These are phyloP conservation scores for Talaromyces sp. DNA, from an alignment of 2,329 filamentous ascomycete genomes.

Conservation along the genomic window DNA sequence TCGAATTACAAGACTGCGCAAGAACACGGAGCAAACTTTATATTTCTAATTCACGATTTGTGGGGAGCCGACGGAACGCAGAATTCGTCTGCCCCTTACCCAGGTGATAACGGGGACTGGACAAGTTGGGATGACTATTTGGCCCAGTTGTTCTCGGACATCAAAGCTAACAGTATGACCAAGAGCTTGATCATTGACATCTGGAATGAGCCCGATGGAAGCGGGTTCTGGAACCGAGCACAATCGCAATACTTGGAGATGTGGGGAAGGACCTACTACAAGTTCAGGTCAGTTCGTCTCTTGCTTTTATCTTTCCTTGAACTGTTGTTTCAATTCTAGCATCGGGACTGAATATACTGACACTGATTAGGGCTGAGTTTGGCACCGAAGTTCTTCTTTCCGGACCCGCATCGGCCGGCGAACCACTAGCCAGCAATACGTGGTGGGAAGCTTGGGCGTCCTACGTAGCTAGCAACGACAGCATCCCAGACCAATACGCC, in stretches of 20 bases:
- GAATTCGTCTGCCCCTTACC: conserved; percentile 37
- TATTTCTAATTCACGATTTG: conserved; percentile 46
- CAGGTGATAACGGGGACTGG: conserved; percentile 53
- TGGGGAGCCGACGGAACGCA: conserved; percentile 49
- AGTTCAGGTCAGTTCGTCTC: conserved; percentile 10
- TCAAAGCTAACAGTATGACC: not conserved
- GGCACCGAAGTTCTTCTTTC: conserved; percentile 25
- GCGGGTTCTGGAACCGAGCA: conserved; percentile 37
- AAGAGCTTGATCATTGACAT: conserved; percentile 46
- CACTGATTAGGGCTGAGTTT: conserved; percentile 11
- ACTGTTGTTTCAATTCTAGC: conserved; percentile 34
- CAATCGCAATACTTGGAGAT: conserved; percentile 30
- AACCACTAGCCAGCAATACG: conserved; percentile 32
- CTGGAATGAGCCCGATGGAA: conserved; percentile 54
- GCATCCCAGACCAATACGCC: conserved; percentile 4
- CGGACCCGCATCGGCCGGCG: conserved; percentile 39
- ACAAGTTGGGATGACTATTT: conserved; percentile 24
- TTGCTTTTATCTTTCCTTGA: not conserved
- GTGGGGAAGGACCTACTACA: conserved; percentile 15
- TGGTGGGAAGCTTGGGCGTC: conserved; percentile 25
- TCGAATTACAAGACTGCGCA: conserved; percentile 40
- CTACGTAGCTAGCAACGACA: conserved; percentile 2
- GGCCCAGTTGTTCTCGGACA: conserved; percentile 21
- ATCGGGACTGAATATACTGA: conserved; percentile 36
- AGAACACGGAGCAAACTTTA: conserved; percentile 44